A percentile compares a stretch with the other conserved stretches of the same genome.
phyloP scores from a whole-genome alignment of 2,329 filamentous ascomycete species.

The Bertia moriformis region DNA sequence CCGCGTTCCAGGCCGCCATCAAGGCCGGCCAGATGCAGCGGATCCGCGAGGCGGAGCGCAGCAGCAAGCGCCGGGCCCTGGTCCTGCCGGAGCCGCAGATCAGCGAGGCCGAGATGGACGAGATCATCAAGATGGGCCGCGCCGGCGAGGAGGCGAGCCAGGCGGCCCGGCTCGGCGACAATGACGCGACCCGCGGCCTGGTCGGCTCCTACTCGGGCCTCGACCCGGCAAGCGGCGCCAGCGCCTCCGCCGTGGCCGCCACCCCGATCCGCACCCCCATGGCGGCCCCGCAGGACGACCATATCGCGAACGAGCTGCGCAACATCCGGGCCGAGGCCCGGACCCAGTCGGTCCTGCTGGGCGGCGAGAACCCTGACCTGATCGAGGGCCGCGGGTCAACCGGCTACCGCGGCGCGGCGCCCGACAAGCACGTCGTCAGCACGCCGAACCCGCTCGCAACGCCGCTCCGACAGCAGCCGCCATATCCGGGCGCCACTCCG shows the following conservation, averaged over 20 bases:
- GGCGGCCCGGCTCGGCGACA: constrained; percentile 65
- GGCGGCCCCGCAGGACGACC: constrained; percentile 83
- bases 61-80: constrained; percentile 77
- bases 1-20: constrained; percentile 70
- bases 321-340: constrained; percentile 87
- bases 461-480: constrained; percentile 52
- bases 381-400: constrained; percentile 71
- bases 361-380: constrained; percentile 84
- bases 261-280: constrained; percentile 85
- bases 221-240: too few species aligned
- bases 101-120: constrained; percentile 80
- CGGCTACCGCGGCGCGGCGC: constrained; percentile 73
- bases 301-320: constrained; percentile 88
- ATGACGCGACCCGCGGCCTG: constrained; percentile 70
- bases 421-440: constrained; percentile 65
- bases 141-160: constrained; percentile 72
- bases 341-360: constrained; percentile 82
- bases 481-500: constrained; percentile 57
- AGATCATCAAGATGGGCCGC: constrained; percentile 98
- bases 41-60: constrained; percentile 89
- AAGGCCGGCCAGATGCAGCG: constrained; percentile 91
- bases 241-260: too few species aligned
- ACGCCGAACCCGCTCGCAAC: constrained; percentile 95
- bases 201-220: constrained; percentile 76
- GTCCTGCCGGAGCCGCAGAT: constrained; percentile 80